phyloP scores from a whole-genome alignment of 345 rosid species.

The Leavenworthia alabamica region DNA sequence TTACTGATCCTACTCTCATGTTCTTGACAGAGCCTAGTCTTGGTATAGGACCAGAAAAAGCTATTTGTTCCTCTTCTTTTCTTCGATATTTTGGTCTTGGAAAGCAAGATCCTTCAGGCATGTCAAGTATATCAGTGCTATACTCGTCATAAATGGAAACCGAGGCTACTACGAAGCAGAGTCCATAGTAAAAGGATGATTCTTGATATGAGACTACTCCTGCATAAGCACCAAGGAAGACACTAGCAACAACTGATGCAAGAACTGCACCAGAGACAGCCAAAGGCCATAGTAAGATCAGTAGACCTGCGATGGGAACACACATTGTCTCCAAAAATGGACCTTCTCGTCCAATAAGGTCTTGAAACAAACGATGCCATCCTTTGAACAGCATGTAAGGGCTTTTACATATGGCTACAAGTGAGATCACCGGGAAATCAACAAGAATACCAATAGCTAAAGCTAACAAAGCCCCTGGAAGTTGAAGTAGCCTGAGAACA shows the following conservation, averaged over 20 bases:
- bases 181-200: constrained; percentile 84
- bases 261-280: constrained; percentile 85
- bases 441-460: constrained; percentile 56
- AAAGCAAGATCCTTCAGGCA: constrained; percentile 92
- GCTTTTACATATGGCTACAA: constrained; percentile 72
- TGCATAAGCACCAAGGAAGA: constrained; percentile 87
- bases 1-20: constrained; percentile 46
- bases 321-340: constrained; percentile 97
- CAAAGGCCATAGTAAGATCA: constrained; percentile 88
- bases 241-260: constrained; percentile 63
- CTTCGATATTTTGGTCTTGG: constrained; percentile 65
- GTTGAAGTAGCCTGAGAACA: constrained; percentile 53
- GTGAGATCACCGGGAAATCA: constrained; percentile 62
- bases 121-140: constrained; percentile 79
- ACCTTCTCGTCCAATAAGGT: constrained; percentile 91
- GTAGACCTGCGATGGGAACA: constrained; percentile 95
- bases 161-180: constrained; percentile 69
- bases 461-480: constrained; percentile 65
- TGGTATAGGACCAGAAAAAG: constrained; percentile 42
- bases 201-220: constrained; percentile 81
- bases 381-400: constrained; percentile 93
- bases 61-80: constrained; percentile 14
- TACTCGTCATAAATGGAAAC: constrained; percentile 86
- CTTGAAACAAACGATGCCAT: constrained; percentile 89
- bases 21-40: constrained; percentile 44